Conservation (phyloP, 495 filamentous ascomycete species). For the Podospora pseudopauciseta region DNA sequence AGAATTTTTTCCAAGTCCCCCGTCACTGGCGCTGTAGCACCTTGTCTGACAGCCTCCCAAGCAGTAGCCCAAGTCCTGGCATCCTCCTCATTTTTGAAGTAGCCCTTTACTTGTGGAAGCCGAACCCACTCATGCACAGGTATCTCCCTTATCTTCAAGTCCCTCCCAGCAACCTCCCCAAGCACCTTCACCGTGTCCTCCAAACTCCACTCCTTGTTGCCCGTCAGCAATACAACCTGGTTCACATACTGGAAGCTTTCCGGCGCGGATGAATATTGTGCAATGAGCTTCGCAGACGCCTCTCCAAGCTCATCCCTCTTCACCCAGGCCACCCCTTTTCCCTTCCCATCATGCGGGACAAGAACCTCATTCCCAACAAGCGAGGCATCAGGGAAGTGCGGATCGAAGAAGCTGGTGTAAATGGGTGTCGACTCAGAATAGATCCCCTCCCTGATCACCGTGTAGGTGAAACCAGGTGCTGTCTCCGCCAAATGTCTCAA, state of each 20-base stretch:
- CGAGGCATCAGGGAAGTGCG: conserved; percentile 20
- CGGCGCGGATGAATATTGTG: conserved; percentile 23
- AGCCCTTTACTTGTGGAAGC: conserved; percentile 28
- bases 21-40: conserved; percentile 40
- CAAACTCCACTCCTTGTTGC: conserved; percentile 38
- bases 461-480: conserved; percentile 36
- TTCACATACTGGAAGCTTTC: conserved; percentile 34
- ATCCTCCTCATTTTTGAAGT: conserved; percentile 21
- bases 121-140: conserved; percentile 41
- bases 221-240: conserved; percentile 39
- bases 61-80: conserved; percentile 37
- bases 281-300: conserved; percentile 43
- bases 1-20: conserved; percentile 34
- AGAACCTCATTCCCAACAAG: conserved; percentile 35
- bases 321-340: conserved; percentile 50
- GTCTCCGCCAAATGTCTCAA: conserved; percentile 37
- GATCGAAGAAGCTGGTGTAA: conserved; percentile 61
- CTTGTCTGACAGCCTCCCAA: conserved; percentile 42
- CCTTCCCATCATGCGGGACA: conserved; percentile 49
- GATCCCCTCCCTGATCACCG: conserved; percentile 58
- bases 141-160: conserved; percentile 35
- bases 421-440: conserved; percentile 67
- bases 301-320: conserved; percentile 52
- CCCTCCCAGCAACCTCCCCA: conserved; percentile 27
- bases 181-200: conserved; percentile 40